Evolutionary conservation across 2,329 filamentous ascomycete genomes (phyloP), one percentile per base, ranked within the genome.

Genomic region (Fonsecaea nubica): DNA sequence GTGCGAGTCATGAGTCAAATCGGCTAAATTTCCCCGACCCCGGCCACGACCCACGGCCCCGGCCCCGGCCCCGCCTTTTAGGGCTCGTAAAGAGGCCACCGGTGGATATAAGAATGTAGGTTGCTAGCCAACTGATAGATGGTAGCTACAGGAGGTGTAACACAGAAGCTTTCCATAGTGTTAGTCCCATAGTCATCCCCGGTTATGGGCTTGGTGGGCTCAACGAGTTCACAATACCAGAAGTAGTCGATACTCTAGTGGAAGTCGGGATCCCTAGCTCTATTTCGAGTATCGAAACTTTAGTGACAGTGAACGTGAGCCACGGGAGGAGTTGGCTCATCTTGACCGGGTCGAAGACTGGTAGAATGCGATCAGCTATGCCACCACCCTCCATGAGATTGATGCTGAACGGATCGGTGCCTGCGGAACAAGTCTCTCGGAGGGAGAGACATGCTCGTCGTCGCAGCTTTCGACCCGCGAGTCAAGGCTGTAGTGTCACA

Each of bases 341-440:
- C 33, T 72, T 70, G 66, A 76, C 74, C 45, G 80, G 65, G 67
- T 70, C 30, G 74, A 71, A 55, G 78, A 81, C 67, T 74, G 75
- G 48, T 74, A 72, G 6, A 77, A 80, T 67, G 78, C 79, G 5
- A 78, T 81, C 52, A 25, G 79, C 77, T 13, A 25, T 80, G 76
- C 69, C 69, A 75, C 75, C 5, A 75, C 76, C 53, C 71, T 15
- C 30, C 65, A n/a, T 2, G 72, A 79, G 32, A 75, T 80, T 2
- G 72, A 78, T 67, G 33, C 66, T 2, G 55, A 72, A 10, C 76
- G 72, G 45, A 76, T 80, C 59, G 77, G 74, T 13, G 71, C 80
- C 25, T 81, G 78, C 77, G 80, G 79, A 4, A 76, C 64, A 36
- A 77, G 74, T 3, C 79, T 3, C 79, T 76, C 60, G 74, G 73